phyloP scores from a whole-genome alignment of 805 yeast species.

The Sporopachydermia quercuum region DNA sequence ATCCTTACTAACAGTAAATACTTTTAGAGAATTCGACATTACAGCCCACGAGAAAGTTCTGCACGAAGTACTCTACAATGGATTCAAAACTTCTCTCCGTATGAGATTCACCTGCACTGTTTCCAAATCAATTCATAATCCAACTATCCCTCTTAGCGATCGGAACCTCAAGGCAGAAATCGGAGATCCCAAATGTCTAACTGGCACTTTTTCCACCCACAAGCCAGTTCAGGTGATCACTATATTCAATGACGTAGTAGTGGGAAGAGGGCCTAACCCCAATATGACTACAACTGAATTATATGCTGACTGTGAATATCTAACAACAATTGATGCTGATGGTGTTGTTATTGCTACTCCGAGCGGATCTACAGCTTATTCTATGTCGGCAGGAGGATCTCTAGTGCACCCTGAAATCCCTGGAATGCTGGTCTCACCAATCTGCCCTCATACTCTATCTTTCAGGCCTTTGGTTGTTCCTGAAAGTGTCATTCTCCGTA shows the following conservation, averaged over 20 bases:
- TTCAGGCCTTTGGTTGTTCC: constrained; percentile 40
- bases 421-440: constrained; percentile 40
- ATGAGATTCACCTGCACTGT: constrained; percentile 37
- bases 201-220: constrained; percentile 15
- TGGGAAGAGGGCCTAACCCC: constrained; percentile 38
- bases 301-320: constrained; percentile 29
- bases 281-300: constrained; percentile 36
- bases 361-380: constrained; percentile 50
- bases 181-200: constrained; percentile 5
- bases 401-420: constrained; percentile 40
- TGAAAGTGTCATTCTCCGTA: constrained; percentile 18
- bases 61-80: constrained; percentile 22
- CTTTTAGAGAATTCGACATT: constrained; percentile 31
- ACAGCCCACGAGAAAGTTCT: constrained; percentile 22
- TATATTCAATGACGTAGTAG: constrained; percentile 36
- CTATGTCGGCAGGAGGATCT: constrained; percentile 39
- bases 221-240: constrained; percentile 18
- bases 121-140: constrained; percentile 18
- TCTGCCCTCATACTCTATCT: constrained; percentile 37
- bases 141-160: constrained; percentile 7
- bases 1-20: too few relatives aligned
- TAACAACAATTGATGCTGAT: constrained; percentile 54
- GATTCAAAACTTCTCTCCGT: constrained; percentile 32
- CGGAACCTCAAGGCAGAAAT: constrained; percentile 6
- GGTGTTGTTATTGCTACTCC: constrained; percentile 54